Evolutionary conservation across 345 rosid genomes (phyloP).

Genomic region (Heritiera fomes): DNA sequence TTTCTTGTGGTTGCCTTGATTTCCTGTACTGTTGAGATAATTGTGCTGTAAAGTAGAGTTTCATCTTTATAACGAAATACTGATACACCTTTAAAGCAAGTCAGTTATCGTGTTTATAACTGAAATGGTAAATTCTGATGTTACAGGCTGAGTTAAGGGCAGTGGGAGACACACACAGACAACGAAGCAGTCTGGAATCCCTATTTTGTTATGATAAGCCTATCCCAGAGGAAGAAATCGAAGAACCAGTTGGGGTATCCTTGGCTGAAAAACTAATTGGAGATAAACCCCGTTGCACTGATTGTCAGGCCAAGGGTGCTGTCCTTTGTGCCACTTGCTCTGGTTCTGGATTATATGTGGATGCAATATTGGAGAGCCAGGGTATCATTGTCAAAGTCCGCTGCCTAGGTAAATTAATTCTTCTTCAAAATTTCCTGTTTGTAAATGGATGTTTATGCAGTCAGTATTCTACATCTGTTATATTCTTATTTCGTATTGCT

Average conservation of each 20-base stretch:
- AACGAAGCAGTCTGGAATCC: conserved; percentile 67
- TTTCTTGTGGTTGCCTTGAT: background rate
- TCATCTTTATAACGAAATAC: background rate
- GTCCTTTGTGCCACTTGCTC: conserved; percentile 85
- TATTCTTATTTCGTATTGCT: background rate
- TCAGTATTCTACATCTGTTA: background rate
- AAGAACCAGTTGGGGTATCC: conserved; percentile 72
- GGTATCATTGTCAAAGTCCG: conserved; percentile 96
- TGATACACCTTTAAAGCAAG: background rate
- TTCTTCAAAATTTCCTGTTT: background rate
- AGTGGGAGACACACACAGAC: conserved; percentile 45
- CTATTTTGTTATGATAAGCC: conserved; percentile 79
- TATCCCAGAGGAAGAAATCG: conserved; percentile 84
- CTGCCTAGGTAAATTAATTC: conserved; percentile 67
- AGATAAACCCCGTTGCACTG: conserved; percentile 54
- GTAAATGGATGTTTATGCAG: conserved; percentile 8
- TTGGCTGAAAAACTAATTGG: conserved; percentile 69
- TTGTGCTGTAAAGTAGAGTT: background rate
- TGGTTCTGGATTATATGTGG: conserved; percentile 87
- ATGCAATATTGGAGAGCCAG: conserved; percentile 92
- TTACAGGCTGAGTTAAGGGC: conserved; percentile 57
- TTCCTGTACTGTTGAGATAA: background rate
- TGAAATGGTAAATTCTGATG: conserved; percentile 9
- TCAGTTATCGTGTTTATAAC: background rate
- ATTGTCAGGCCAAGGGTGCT: conserved; percentile 89